Base-by-base conservation (phyloP, 768 basidiomycete genomes). In the Suillus tomentosus region DNA sequence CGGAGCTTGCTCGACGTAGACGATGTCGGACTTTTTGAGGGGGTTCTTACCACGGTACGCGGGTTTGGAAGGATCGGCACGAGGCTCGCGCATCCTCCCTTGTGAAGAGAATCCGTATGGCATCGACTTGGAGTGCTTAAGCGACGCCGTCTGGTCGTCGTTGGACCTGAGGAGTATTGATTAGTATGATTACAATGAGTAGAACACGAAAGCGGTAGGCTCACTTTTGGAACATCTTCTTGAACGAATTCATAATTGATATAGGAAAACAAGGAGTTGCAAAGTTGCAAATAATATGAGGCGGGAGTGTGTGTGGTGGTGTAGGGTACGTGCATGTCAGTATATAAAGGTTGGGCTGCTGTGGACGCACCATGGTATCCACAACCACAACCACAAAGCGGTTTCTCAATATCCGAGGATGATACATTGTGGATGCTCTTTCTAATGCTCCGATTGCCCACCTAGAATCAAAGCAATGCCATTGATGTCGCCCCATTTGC, bases 61-160 rank as follows among this genome's bases (percentile, higher is more conserved):
- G 9, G 61, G 63, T 47, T 55, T 63, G 40, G 19, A 27, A 22
- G 42, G 27, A 27, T 64, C 56, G 24, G 22, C 9, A 19, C 31
- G 27, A 48, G 47, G 22, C 37, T 63, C 62, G 3, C 51, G n/a
- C 31, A 48, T 34, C 22, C 58, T 65, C 22, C 51, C 39, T 17
- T 36, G 51, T 34, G 66, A 66, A 45, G 61, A 62, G 9, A 50
- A 11, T 24, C 14, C 37, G 27, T 48, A 24, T n/a, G 67, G 65
- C 67, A 68, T 66, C 27, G 67, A 64, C 6, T 53, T 63, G 7
- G 60, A 59, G 43, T 68, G 62, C 55, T 64, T 68, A 27, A 68
- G 65, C 10, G 40, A n/a, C 4, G 14, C 24, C 15, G 15, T 17
- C 31, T 37, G 39, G 15, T 66, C 62, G 15, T 51, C 24, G 6